These are phyloP conservation scores for Oehlia diaphana DNA, from an alignment of 192 early-diverging fungal genomes.

Conservation along the genomic window DNA sequence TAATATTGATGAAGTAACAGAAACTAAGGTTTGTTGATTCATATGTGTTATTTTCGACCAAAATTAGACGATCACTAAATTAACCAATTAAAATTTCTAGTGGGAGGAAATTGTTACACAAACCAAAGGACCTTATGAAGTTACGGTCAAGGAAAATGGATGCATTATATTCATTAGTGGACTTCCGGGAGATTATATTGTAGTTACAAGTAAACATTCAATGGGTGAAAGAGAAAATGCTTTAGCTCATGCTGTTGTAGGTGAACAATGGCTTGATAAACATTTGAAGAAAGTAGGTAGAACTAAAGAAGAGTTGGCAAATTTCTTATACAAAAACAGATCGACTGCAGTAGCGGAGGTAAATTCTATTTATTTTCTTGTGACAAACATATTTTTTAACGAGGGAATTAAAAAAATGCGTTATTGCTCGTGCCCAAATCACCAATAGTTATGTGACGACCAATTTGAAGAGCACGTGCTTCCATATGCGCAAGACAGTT, in stretches of 20 bases:
- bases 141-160: constrained; percentile 95
- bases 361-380: neutral
- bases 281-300: constrained; percentile 61
- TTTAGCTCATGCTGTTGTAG: constrained; percentile 60
- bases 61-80: constrained; percentile 21
- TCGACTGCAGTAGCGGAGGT: constrained; percentile 85
- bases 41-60: neutral
- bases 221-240: constrained; percentile 38
- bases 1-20: constrained; percentile 68
- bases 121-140: constrained; percentile 84
- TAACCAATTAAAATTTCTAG: constrained; percentile 26
- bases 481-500: constrained; percentile 71
- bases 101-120: constrained; percentile 58
- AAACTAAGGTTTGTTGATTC: constrained; percentile 46
- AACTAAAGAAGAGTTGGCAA: constrained; percentile 66
- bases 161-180: constrained; percentile 87
- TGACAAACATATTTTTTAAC: neutral
- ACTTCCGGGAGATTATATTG: constrained; percentile 49
- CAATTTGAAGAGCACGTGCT: constrained; percentile 95
- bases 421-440: neutral
- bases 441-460: constrained; percentile 85
- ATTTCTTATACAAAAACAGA: constrained; percentile 69
- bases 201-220: constrained; percentile 91
- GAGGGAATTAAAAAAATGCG: neutral
- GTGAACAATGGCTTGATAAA: constrained; percentile 69